phyloP scores from a whole-genome alignment of 768 basidiomycete species.

The Tubosaeta sp. region DNA sequence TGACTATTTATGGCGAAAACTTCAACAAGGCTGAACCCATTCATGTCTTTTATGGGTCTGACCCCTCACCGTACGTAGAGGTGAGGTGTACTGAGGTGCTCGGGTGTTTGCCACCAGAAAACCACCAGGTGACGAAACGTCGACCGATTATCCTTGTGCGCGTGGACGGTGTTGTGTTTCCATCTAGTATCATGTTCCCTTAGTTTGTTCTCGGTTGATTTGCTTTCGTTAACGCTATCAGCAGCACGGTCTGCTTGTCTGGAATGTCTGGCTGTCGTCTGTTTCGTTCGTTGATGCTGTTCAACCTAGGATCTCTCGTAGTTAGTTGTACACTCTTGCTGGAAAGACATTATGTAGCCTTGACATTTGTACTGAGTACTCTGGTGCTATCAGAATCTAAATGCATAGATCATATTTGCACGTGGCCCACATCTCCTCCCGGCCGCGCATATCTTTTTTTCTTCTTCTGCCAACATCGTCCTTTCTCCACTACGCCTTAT shows the following conservation, averaged over 20 bases:
- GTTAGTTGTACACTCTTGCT: slow-evolving; percentile 28
- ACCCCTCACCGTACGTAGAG: slow-evolving; percentile 83
- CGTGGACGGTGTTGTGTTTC: slow-evolving; percentile 84
- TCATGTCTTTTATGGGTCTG: slow-evolving; percentile 81
- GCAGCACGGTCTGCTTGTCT: slow-evolving; percentile 27
- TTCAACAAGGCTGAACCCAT: slow-evolving; percentile 81
- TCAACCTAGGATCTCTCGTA: slow-evolving; percentile 28
- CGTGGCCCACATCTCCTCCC: neutral
- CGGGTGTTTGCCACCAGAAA: slow-evolving; percentile 76
- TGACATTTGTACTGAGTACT: slow-evolving; percentile 20
- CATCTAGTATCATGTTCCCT: slow-evolving; percentile 76
- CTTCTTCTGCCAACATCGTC: slow-evolving; percentile 4
- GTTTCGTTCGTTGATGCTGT: slow-evolving; percentile 16
- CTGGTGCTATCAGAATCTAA: slow-evolving; percentile 15
- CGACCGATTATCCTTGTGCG: slow-evolving; percentile 80
- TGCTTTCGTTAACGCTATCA: slow-evolving; percentile 21
- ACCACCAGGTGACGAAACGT: slow-evolving; percentile 59
- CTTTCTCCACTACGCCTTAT: slow-evolving; percentile 19
- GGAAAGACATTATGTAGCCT: slow-evolving; percentile 31
- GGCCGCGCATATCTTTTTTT: neutral
- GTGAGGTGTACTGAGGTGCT: slow-evolving; percentile 84
- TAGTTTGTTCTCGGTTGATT: slow-evolving; percentile 34
- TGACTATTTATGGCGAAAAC: slow-evolving; percentile 87
- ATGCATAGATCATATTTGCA: slow-evolving; percentile 1
- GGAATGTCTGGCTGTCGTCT: slow-evolving; percentile 20